Base-by-base conservation (phyloP, 2,329 filamentous ascomycete genomes). In the Biscogniauxia mediterranea region DNA sequence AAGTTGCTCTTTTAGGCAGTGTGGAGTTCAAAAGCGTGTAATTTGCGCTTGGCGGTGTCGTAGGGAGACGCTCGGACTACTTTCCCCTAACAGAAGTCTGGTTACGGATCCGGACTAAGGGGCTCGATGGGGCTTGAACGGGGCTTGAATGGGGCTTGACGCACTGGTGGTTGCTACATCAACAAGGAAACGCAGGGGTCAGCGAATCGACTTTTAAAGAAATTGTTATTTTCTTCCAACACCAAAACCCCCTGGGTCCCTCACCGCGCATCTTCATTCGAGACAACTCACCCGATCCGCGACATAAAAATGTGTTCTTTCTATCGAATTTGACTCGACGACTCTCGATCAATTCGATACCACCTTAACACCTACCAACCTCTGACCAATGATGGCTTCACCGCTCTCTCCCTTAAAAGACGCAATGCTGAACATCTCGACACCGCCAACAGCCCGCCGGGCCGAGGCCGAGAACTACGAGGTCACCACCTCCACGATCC, bases 391-490 rank as follows among this genome's bases (percentile, higher is more conserved):
- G n/a, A 79, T 78, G 77, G 73, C 77, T 66, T 74, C 75, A 68
- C 78, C 79, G 55, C 70, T 81, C 62, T 77, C 75, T 64, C 76
- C 76, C 60, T 72, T 73, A 54, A 72, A 70, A 53, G 75, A 74
- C 69, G 71, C 74, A 60, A 72, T 71, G 59, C 71, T 80, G 58
- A 80, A 80, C 67, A 65, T 71, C 59, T 68, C 73, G 56, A 75
- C 74, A 46, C 73, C 75, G 50, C 63, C 70, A 26, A 66, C 71
- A 23, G 70, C 55, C 60, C 70, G 66, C 52, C 69, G 67, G 59
- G 65, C 67, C 56, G 73, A 76, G 59, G 65, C 67, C 56, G 73
- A 76, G 60, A 66, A 59, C 20, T 32, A 61, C 59, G 25, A 65
- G 21, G 20, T 60, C 49, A 52, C 56, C 21, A 28, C 38, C 5